These are phyloP conservation scores for Sinapis alba DNA, from an alignment of 441 rosid genomes.

Conservation along the genomic window DNA sequence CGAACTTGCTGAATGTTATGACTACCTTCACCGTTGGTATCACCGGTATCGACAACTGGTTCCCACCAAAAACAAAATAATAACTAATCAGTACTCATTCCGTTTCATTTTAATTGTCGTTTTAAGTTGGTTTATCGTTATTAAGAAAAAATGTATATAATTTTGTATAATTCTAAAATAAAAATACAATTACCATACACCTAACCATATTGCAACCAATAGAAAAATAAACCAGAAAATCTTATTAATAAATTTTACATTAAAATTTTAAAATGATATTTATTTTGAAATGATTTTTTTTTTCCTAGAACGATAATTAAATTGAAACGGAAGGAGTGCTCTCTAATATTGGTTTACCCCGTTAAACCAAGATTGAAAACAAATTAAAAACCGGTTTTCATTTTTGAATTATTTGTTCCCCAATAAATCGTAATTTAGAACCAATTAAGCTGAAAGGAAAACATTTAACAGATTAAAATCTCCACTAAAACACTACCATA, in stretches of 20 bases:
- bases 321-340: too few species aligned
- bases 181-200: too few species aligned
- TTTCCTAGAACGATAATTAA: too few species aligned
- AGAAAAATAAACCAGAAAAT: too few species aligned
- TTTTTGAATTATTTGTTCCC: neutral
- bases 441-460: neutral
- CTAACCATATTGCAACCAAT: too few species aligned
- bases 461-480: neutral
- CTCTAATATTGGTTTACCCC: neutral
- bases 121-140: too few species aligned
- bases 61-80: neutral
- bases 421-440: neutral
- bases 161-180: too few species aligned
- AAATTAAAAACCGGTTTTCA: neutral
- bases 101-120: too few species aligned
- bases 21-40: constrained; percentile 91
- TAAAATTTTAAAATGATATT: too few species aligned
- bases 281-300: too few species aligned
- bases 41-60: constrained; percentile 88
- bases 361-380: constrained; percentile 2
- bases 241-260: too few species aligned
- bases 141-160: too few species aligned
- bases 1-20: constrained; percentile 82
- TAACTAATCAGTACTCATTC: constrained; percentile 2
- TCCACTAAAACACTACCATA: neutral